Evolutionary conservation across 176 grass and related monocot genomes (phyloP), one percentile per base, ranked within the genome.

Genomic region (Aegilops umbellulata): DNA sequence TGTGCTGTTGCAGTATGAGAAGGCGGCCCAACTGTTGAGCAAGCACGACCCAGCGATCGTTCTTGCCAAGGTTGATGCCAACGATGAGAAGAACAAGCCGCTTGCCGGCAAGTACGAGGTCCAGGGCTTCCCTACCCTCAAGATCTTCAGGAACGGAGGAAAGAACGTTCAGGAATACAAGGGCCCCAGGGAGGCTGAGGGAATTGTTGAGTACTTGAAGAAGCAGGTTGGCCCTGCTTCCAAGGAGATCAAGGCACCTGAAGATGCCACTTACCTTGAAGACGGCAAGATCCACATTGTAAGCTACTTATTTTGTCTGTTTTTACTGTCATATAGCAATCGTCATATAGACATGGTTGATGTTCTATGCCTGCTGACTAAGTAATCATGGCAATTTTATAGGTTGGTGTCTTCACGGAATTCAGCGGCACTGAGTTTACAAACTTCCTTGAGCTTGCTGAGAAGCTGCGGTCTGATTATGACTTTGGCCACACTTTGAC

Each of bases 151-250:
- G 89, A 96, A 93, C 72, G 57, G 90, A 32, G 97, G 97, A 5
- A 87, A 89, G 60, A 89, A 53, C 82, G 82, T 94, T 24, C 90
- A 92, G 86, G 97, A 99, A 3, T 99, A 96, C 87, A 99, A 99
- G 86, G 97, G 97, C 32, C 94, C 94, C 2, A 84, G 97, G 78
- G 92, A 99, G 67, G 82, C 97, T 66, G 97, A 99, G 30, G 97
- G 94, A 14, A 99, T 99, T 60, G 86, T 96, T 60, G 90, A 94
- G 0, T 96, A 99, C 88, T 58, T 99, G 60, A 96, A 96, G 94
- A 99, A 95, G 85, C 94, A 96, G 88, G 94, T 90, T 81, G 97
- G 94, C 30, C 97, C 97, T 84, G 84, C 97, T 24, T 99, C 97
- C 29, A 69, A 85, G 73, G 92, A 94, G 89, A 88, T 99, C 84